Evolutionary conservation across 2,329 filamentous ascomycete species (phyloP).

Genomic region (Sarocladiaceae sp.): DNA sequence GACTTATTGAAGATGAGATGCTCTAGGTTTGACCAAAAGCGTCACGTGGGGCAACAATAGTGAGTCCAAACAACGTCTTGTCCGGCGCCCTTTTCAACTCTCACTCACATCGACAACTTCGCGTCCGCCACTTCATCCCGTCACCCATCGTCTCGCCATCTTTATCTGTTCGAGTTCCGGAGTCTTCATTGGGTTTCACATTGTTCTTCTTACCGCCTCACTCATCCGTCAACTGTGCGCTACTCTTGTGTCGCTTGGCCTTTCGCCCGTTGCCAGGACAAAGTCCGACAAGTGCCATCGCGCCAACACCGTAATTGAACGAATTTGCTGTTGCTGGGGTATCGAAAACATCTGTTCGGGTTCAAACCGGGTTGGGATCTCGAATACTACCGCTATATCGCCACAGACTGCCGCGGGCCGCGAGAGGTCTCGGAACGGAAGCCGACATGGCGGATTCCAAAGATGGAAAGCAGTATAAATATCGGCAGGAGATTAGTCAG

Average conservation of each 20-base stretch:
- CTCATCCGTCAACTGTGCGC: too few relatives aligned
- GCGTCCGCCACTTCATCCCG: neutral
- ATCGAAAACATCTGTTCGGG: neutral
- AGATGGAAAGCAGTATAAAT: conserved; percentile 65
- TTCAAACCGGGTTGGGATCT: too few relatives aligned
- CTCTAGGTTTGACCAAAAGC: neutral
- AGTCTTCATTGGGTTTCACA: too few relatives aligned
- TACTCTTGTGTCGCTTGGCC: too few relatives aligned
- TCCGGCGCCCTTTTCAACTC: neutral
- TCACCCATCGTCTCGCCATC: neutral
- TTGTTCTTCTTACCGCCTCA: too few relatives aligned
- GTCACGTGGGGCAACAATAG: neutral
- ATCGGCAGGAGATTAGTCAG: conserved; percentile 98
- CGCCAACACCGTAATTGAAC: neutral
- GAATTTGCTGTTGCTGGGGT: neutral
- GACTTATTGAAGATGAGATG: neutral
- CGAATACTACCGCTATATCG: neutral
- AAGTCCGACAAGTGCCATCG: neutral
- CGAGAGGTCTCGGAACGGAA: conserved; percentile 13
- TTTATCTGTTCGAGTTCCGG: too few relatives aligned
- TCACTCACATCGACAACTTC: neutral
- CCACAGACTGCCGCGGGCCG: neutral
- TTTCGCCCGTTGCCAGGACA: too few relatives aligned
- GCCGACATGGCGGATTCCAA: conserved; percentile 60
- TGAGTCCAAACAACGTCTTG: neutral